These are phyloP conservation scores for Rhizoclosmatium globosum DNA, from an alignment of 192 early-diverging fungal species.

Conservation along the genomic window DNA sequence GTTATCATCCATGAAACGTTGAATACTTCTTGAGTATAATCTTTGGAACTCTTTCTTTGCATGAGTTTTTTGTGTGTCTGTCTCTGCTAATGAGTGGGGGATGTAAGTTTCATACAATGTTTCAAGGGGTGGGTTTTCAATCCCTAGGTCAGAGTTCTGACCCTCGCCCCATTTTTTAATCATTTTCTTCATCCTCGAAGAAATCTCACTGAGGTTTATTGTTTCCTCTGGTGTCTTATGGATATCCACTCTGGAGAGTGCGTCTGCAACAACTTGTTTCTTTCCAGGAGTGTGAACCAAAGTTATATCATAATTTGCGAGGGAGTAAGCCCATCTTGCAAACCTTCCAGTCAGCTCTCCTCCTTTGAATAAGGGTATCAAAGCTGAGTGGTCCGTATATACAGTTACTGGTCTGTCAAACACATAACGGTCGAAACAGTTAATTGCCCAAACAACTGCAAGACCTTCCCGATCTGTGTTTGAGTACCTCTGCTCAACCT, in stretches of 20 bases:
- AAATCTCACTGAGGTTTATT: background rate
- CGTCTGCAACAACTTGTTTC: conserved; percentile 6
- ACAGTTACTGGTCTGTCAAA: conserved; percentile 35
- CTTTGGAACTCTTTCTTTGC: too few species aligned
- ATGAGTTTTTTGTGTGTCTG: too few species aligned
- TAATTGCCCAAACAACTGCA: conserved; percentile 43
- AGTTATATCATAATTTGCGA: conserved; percentile 31
- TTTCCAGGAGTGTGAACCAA: conserved; percentile 8
- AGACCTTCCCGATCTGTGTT: conserved; percentile 41
- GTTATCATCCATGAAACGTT: too few species aligned
- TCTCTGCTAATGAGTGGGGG: too few species aligned
- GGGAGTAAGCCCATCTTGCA: conserved; percentile 34
- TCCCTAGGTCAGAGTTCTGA: background rate
- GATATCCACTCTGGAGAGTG: too few species aligned
- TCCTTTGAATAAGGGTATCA: conserved; percentile 29
- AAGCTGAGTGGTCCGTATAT: conserved; percentile 42
- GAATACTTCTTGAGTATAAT: too few species aligned
- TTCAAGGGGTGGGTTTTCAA: background rate
- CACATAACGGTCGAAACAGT: too few species aligned
- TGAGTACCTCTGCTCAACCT: conserved; percentile 26
- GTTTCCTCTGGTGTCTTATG: background rate
- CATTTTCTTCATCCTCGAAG: background rate
- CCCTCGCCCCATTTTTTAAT: background rate
- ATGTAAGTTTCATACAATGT: too few species aligned
- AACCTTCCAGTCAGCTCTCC: too few species aligned